These are phyloP conservation scores for Pontederia crassipes DNA, from an alignment of 176 grass and related monocot genomes.

Conservation along the genomic window DNA sequence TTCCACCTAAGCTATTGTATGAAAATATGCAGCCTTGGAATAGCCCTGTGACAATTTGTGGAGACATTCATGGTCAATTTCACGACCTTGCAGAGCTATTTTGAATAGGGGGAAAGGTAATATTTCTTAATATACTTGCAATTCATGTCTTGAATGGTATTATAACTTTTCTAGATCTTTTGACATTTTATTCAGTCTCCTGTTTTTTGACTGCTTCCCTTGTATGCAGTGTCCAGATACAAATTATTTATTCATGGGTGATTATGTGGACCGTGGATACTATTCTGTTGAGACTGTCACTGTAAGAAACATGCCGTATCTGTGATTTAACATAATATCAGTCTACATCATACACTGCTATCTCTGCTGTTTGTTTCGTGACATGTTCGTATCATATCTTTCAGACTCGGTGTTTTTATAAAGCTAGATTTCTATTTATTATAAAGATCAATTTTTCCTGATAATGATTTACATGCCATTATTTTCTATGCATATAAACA, in stretches of 20 bases:
- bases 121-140: background rate
- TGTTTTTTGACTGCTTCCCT: conserved; percentile 18
- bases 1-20: background rate
- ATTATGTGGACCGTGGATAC: conserved; percentile 98
- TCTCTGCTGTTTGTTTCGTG: too few species aligned
- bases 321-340: background rate
- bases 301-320: conserved; percentile 28
- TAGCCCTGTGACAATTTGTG: conserved; percentile 92
- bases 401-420: too few species aligned
- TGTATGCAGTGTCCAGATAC: conserved; percentile 81
- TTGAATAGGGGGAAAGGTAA: conserved; percentile 95
- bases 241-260: conserved; percentile 99
- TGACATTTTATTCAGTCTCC: background rate
- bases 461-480: too few species aligned
- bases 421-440: too few species aligned
- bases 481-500: too few species aligned
- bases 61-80: conserved; percentile 99
- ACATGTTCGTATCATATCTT: too few species aligned
- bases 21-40: conserved; percentile 75
- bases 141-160: background rate
- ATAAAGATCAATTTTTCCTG: too few species aligned
- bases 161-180: background rate
- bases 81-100: conserved; percentile 96
- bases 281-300: conserved; percentile 99
- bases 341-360: background rate